Conservation (phyloP, 2,329 filamentous ascomycete genomes). For the Cladosporium austrohemisphaericum region DNA sequence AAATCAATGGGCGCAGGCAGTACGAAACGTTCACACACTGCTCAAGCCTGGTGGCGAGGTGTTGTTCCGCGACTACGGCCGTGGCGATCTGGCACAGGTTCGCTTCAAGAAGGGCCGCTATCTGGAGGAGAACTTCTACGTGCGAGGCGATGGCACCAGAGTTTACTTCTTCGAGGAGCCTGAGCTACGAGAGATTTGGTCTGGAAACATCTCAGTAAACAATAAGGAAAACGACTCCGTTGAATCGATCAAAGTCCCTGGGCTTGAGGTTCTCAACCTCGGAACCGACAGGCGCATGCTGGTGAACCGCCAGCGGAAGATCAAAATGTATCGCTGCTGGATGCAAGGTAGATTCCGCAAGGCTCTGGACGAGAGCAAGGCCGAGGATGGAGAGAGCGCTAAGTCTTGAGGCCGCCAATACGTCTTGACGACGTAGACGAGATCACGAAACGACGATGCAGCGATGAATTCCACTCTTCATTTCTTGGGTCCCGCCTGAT, state of each 20-base stretch:
- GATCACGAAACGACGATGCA: too few relatives aligned
- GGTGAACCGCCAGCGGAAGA: conserved; percentile 81
- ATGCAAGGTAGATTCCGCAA: conserved; percentile 80
- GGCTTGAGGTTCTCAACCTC: conserved; percentile 69
- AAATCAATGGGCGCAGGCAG: conserved; percentile 74
- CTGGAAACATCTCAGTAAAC: conserved; percentile 34
- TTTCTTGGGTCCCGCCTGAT: too few relatives aligned
- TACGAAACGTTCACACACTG: conserved; percentile 74
- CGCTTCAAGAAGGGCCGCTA: conserved; percentile 94
- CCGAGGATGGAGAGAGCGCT: not conserved
- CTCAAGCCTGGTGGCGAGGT: conserved; percentile 92
- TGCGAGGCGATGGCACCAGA: conserved; percentile 87
- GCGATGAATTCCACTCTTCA: too few relatives aligned
- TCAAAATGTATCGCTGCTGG: conserved; percentile 99
- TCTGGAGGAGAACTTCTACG: conserved; percentile 95
- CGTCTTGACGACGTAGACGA: too few relatives aligned
- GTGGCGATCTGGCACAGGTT: conserved; percentile 93
- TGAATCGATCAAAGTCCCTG: conserved; percentile 21
- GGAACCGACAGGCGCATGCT: conserved; percentile 84
- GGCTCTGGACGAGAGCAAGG: conserved; percentile 17
- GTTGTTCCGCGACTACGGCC: conserved; percentile 93
- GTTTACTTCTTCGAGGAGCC: conserved; percentile 96
- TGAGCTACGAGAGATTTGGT: conserved; percentile 78
- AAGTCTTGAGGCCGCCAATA: conserved; percentile 3
- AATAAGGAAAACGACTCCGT: conserved; percentile 20